phyloP scores from a whole-genome alignment of 1,139 yeast species.

The Diutina sp. region DNA sequence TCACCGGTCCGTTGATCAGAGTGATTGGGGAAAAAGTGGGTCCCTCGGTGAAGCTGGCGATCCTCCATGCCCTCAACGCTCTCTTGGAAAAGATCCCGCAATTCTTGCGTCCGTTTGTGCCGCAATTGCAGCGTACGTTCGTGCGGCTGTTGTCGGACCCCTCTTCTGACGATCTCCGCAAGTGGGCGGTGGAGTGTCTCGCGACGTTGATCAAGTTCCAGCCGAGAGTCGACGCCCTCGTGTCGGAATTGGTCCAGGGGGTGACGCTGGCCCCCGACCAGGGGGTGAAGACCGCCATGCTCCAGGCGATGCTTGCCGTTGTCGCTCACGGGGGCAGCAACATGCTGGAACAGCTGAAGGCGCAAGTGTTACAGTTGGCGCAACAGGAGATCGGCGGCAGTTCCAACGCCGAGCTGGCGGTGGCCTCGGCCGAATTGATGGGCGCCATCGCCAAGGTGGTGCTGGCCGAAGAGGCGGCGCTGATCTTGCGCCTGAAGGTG shows the following conservation, averaged over 20 bases:
- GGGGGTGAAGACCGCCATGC: constrained; percentile 77
- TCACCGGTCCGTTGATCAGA: constrained; percentile 96
- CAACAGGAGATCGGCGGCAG: constrained; percentile 49
- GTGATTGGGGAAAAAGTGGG: constrained; percentile 93
- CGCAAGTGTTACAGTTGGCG: constrained; percentile 57
- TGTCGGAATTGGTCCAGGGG: constrained; percentile 70
- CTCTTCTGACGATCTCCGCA: constrained; percentile 55
- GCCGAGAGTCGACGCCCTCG: constrained; percentile 88
- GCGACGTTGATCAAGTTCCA: constrained; percentile 82
- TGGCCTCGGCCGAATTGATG: constrained; percentile 65
- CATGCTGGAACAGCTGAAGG: constrained; percentile 64
- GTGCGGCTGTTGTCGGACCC: constrained; percentile 83
- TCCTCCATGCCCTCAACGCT: constrained; percentile 69
- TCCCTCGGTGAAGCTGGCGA: constrained; percentile 86
- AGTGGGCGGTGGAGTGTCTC: constrained; percentile 83
- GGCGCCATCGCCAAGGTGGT: constrained; percentile 58
- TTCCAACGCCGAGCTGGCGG: constrained; percentile 38
- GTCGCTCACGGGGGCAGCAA: constrained; percentile 69
- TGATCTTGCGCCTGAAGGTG: constrained; percentile 50
- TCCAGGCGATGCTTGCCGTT: constrained; percentile 76
- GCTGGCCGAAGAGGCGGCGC: constrained; percentile 50
- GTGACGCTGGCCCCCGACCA: constrained; percentile 44
- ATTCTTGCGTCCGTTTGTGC: constrained; percentile 88
- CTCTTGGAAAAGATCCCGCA: constrained; percentile 78
- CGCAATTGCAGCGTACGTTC: constrained; percentile 94